Evolutionary conservation across 1,284 basidiomycete species (phyloP), one percentile per base, ranked within the genome.

Genomic region (Waitea zeae): DNA sequence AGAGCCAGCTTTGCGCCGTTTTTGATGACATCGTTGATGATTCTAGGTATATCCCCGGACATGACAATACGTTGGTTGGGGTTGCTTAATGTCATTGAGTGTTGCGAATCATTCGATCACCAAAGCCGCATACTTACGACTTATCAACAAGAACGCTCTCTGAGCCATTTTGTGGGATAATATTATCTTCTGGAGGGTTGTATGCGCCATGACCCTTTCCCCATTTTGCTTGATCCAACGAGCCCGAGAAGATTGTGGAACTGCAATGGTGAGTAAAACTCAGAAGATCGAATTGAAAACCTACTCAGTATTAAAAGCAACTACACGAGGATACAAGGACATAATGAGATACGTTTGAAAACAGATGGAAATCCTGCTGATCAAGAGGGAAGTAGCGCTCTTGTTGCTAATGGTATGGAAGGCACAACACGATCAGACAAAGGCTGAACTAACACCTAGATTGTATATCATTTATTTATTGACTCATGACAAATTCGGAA

Each of bases 1-100:
- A 42, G 38, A 18, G 41, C 41, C 12, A 42, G 31, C 18, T 38
- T 34, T 14, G 41, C 41, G 11, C 34, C 36, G 27, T 42, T 37
- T 33, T 38, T 35, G 32, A 35, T 14, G 33, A 42, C 38, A 20
- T 42, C 41, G 3, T 35, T 13, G 26, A 42, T 38, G 20, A 42
- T 40, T 3, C 30, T 11, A 5, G 41, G 41, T 18, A 42, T 30
- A 15, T 42, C 41, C 3, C 22, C 30, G 36, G 38, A 40, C 41
- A 42, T 42, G 12, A 20, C 36, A 26, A 18, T 26, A 11, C 20
- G 17, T 7, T 15, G 13, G 14, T 22, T 20, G 17, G 11, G 36
- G 20, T 37, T 37, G 15, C 30, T 37, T n/a, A n/a, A 14, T 29
- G 19, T 5, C 20, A 5, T 4, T 6, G 5, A 12, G 17, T 6